Evolutionary conservation across 1,284 basidiomycete species (phyloP).

Genomic region (Pascua sp.): DNA sequence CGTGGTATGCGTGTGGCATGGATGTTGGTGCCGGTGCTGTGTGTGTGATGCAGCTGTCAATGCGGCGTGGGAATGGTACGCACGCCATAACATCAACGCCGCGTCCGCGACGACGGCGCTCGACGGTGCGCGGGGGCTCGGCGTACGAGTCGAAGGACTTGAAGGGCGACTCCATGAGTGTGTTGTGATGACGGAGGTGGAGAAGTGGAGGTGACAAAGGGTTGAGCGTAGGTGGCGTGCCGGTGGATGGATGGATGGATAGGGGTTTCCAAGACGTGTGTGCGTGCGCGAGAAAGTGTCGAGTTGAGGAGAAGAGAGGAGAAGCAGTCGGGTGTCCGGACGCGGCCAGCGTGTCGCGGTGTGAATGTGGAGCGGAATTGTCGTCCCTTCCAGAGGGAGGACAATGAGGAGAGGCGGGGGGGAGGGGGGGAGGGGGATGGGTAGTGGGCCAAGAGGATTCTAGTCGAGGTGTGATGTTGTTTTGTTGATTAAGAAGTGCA

Average conservation of each 20-base stretch:
- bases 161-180: slow-evolving; percentile 13
- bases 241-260: neutral
- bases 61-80: too few relatives aligned
- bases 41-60: too few relatives aligned
- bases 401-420: neutral
- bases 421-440: neutral
- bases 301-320: neutral
- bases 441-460: too few relatives aligned
- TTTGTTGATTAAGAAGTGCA: too few relatives aligned
- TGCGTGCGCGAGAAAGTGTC: neutral
- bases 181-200: neutral
- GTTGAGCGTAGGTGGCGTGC: neutral
- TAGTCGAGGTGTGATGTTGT: too few relatives aligned
- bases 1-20: neutral
- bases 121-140: slow-evolving; percentile 27
- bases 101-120: slow-evolving; percentile 34
- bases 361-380: neutral
- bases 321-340: neutral
- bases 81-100: slow-evolving; percentile 28
- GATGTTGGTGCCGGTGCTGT: slow-evolving; percentile 6
- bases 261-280: neutral
- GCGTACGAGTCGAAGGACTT: neutral
- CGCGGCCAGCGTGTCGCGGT: neutral
- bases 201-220: neutral
- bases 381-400: neutral